Evolutionary conservation across 257 asterid species (phyloP).

Genomic region (Jasminum sambac): DNA sequence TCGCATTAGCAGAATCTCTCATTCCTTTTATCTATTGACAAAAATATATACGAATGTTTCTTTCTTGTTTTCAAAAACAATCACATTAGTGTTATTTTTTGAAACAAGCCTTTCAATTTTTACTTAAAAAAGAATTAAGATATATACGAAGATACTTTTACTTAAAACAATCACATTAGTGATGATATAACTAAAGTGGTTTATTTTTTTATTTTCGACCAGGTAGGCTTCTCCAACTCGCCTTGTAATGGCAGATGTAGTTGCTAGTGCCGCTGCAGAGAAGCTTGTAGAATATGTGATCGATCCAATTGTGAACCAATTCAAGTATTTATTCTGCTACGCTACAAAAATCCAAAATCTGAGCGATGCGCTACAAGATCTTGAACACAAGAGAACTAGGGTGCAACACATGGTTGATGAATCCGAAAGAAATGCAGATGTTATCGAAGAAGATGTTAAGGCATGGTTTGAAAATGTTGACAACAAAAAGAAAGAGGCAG

Average conservation of each 20-base stretch:
- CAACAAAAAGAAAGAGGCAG: neutral
- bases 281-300: neutral
- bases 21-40: too few relatives aligned
- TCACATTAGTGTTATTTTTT: too few relatives aligned
- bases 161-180: too few relatives aligned
- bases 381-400: neutral
- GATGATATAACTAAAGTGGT: too few relatives aligned
- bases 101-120: too few relatives aligned
- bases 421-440: conserved; percentile 2
- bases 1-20: too few relatives aligned
- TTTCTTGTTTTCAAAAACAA: too few relatives aligned
- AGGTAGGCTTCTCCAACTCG: neutral
- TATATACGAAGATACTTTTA: too few relatives aligned
- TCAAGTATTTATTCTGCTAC: conserved; percentile 1
- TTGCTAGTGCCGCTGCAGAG: neutral
- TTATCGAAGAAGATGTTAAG: neutral
- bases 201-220: too few relatives aligned
- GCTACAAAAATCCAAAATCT: neutral
- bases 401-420: conserved; percentile 8
- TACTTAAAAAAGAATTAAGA: too few relatives aligned
- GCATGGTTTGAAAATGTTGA: conserved; percentile 7
- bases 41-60: too few relatives aligned
- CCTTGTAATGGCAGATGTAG: neutral
- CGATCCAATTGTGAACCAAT: conserved; percentile 1
- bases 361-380: neutral